Evolutionary conservation across 1,284 basidiomycete species (phyloP).

Genomic region (Caloboletus firmus): DNA sequence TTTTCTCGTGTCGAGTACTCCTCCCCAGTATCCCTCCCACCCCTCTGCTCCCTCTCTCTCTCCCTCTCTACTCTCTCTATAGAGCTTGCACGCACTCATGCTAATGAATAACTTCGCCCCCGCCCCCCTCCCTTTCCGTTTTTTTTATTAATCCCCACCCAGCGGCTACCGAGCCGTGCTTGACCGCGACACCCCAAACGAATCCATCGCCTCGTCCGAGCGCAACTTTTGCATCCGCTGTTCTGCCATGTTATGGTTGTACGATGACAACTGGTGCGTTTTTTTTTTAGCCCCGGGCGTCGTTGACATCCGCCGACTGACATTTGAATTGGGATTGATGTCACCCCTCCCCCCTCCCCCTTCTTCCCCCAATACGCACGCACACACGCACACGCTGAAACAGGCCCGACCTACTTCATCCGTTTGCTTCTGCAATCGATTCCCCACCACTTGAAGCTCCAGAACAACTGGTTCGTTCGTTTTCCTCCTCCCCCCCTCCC

Average conservation of each 20-base stretch:
- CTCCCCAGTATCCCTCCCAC: too few relatives aligned
- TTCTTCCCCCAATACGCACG: too few relatives aligned
- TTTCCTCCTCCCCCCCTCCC: neutral
- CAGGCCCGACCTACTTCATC: conserved; percentile 58
- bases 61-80: too few relatives aligned
- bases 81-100: neutral
- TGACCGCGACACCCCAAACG: conserved; percentile 48
- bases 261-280: conserved; percentile 49
- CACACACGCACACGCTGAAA: neutral
- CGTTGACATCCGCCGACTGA: too few relatives aligned
- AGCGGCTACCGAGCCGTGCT: conserved; percentile 59
- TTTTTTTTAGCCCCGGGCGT: neutral
- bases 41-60: neutral
- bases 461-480: conserved; percentile 44
- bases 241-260: conserved; percentile 62
- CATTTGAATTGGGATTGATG: too few relatives aligned
- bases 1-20: too few relatives aligned
- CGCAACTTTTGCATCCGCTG: conserved; percentile 59
- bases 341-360: neutral
- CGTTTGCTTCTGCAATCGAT: conserved; percentile 63
- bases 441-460: conserved; percentile 48
- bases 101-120: neutral
- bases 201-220: conserved; percentile 50
- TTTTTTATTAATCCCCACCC: neutral
- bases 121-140: too few relatives aligned